Base-by-base conservation (phyloP, 495 filamentous ascomycete species). In the Lophiotrema nucula region DNA sequence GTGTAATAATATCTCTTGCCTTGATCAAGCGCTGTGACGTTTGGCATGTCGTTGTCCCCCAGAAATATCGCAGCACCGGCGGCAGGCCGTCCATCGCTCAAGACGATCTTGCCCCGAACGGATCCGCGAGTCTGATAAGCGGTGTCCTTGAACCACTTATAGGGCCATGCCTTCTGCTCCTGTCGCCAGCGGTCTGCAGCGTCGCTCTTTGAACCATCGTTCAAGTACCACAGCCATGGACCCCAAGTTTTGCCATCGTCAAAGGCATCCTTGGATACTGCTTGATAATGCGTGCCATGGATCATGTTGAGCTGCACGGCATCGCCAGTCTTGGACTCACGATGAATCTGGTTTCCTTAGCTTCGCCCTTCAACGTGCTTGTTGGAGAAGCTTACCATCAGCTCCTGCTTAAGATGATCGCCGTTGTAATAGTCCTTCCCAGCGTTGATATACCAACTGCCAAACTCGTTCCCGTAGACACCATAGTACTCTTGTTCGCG, bases 401-500 rank as follows among this genome's bases (percentile, higher is more conserved):
- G 41, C 45, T 77, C 74, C 49, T 75, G 71, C 59, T 75, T 75
- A 39, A 75, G 46, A 28, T 76, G 72, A 47, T 76, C 56, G 16
- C 74, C 72, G 31, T 75, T 76, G 47, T 67, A 70, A 54, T 77
- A 76, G 39, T 76, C 74, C 42, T 76, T 75, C 12, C 72, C 70
- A n/a, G 70, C 65, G 33, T 74, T 58, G 33, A 77, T 73, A 48
- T 75, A 73, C 74, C 74, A 76, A n/a, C 67, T 72, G 6, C 74
- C 73, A 39, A 74, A 64, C 11, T 58, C 58, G 21, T 68, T 62
- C 0, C 74, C 73, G 38, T 58, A 58, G 4, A 58, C 46, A 13
- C 55, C 55, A 45, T 58, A 50, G 21, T 50, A 58, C 2, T 50
- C 47, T 11, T 25, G n/a, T 6, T 44, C 39, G 18, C 38, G 13